A percentile compares a stretch with the other conserved stretches of the same genome.
phyloP scores from a whole-genome alignment of 2,329 filamentous ascomycete species.

The Colletotrichum tabaci region DNA sequence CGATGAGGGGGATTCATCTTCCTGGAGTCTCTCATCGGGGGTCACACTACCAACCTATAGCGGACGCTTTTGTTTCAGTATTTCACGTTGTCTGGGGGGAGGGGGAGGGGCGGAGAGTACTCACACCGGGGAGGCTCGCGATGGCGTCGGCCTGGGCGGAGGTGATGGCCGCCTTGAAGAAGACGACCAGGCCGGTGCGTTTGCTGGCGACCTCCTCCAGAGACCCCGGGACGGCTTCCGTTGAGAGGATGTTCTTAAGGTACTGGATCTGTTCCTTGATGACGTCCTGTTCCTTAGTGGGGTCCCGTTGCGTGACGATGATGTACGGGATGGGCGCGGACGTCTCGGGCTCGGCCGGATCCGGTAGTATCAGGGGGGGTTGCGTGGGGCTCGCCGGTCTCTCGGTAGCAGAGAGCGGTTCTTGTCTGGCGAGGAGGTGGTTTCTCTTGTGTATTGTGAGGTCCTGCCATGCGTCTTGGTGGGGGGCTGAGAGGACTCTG shows the following conservation, averaged over 20 bases:
- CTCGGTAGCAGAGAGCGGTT: constrained; percentile 1
- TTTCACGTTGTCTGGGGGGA: not conserved
- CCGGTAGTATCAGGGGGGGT: not conserved
- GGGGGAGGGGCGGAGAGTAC: not conserved
- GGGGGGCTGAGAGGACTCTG: not conserved
- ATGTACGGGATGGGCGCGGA: not conserved
- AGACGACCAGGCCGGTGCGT: constrained; percentile 12
- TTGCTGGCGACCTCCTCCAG: constrained; percentile 5
- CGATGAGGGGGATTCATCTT: not conserved
- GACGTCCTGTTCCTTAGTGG: not conserved
- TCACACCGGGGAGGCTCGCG: constrained; percentile 7
- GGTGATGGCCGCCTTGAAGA: constrained; percentile 26
- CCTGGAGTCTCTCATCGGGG: constrained; percentile 5
- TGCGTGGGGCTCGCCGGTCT: constrained; percentile 11
- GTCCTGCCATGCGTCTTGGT: not conserved
- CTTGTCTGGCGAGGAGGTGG: constrained; percentile 7
- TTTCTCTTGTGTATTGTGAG: not conserved
- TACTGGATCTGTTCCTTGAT: constrained; percentile 4
- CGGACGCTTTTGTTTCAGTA: not conserved
- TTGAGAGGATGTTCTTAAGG: constrained; percentile 3
- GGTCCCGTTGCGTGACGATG: not conserved
- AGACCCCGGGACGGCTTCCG: not conserved
- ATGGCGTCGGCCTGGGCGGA: not conserved
- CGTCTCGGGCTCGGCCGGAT: not conserved
- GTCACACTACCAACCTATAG: constrained; percentile 1